These are phyloP conservation scores for Gossypium raimondii DNA, from an alignment of 345 rosid genomes.

Conservation along the genomic window DNA sequence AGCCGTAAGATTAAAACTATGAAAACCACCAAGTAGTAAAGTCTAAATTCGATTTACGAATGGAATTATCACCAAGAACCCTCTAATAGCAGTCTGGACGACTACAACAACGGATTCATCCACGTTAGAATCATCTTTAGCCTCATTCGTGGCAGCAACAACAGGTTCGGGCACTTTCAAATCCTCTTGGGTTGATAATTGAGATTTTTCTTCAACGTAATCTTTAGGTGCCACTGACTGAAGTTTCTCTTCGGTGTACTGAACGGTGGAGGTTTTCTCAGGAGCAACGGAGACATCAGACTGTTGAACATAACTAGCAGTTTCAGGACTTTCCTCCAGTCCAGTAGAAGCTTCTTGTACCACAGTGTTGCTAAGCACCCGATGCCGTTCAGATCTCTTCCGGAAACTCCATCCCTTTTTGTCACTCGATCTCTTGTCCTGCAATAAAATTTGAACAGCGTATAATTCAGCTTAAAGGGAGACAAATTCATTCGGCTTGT, in stretches of 20 bases:
- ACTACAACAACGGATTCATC: conserved; percentile 43
- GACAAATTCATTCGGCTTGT: background rate
- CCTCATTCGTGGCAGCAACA: conserved; percentile 22
- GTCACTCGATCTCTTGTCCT: conserved; percentile 45
- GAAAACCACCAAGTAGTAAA: background rate
- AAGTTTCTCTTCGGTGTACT: conserved; percentile 41
- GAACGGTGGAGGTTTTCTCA: conserved; percentile 37
- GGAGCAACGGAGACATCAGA: conserved; percentile 23
- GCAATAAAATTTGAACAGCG: conserved; percentile 19
- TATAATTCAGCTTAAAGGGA: background rate
- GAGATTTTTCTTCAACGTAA: background rate
- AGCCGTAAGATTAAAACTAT: background rate
- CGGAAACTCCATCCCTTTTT: conserved; percentile 67
- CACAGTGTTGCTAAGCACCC: conserved; percentile 57
- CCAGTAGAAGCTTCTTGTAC: conserved; percentile 40
- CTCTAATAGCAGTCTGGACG: conserved; percentile 60
- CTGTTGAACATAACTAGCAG: conserved; percentile 30
- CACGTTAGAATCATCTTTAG: conserved; percentile 17
- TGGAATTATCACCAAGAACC: conserved; percentile 40
- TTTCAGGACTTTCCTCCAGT: conserved; percentile 40
- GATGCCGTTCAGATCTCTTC: conserved; percentile 59
- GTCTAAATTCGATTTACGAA: background rate
- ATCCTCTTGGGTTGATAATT: conserved; percentile 24
- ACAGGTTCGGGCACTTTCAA: conserved; percentile 25
- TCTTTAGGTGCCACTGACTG: conserved; percentile 20